Evolutionary conservation across 2,329 filamentous ascomycete genomes (phyloP), one percentile per base, ranked within the genome.

Genomic region (Dactylellina drechsleri): DNA sequence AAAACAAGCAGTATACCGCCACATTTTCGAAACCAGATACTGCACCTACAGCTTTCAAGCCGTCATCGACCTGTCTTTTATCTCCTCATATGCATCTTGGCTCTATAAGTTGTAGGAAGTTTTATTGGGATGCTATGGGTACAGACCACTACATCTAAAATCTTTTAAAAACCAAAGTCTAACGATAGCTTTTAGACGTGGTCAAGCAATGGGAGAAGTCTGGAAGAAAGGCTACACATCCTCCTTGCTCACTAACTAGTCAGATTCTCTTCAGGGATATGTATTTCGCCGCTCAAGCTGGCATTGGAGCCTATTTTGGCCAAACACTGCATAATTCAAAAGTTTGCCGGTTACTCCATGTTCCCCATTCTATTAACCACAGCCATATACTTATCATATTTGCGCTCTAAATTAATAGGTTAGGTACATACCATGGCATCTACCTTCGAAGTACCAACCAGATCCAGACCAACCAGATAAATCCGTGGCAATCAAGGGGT

Each of bases 191-290:
- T 26, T 86, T 89, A 79, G 87, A 89, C 26, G 85, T 90, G 0
- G 84, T 91, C 1, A 82, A 86, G 3, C 82, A 83, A 10, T 88
- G 87, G 78, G 85, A 86, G 40, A 84, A 84, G 40, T 84, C 84
- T 1, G 86, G 86, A 1, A 89, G 87, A 6, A 83, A 84, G 26
- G 82, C 83, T 1, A 85, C 85, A 0, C 78, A 82, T 1, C 88
- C 89, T 0, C 91, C 91, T 0, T 87, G 87, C n/a, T 91, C 87
- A 75, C 81, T 93, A 15, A 88, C 86, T 0, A 91, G 91, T 1
- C 91, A 93, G 78, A 82, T 93, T 0, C 83, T 92, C 10, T 93
- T 93, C 81, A 85, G 91, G 15, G 91, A 93, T 80, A 93, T 93
- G 91, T 93, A 93, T 81, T 93, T 93, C 78, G 90, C 87, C 13